Base-by-base conservation (phyloP, 345 rosid species). In the Gynandropsis gynandra region DNA sequence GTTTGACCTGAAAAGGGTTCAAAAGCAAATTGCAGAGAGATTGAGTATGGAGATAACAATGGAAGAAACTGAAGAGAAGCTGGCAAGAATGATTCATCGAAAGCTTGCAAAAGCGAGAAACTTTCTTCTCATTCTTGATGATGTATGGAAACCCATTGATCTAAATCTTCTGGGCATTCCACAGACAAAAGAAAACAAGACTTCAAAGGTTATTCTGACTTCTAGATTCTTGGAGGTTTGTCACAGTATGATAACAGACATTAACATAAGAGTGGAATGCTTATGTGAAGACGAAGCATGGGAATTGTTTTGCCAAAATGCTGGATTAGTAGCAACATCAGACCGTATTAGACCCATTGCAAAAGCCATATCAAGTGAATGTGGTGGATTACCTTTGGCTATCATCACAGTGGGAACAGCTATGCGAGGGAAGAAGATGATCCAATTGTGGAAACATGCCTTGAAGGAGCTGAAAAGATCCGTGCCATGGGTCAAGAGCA, bases 321-420 rank as follows among this genome's bases (percentile, higher is more conserved):
- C 59, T 36, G 69, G 69, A 11, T 29, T 43, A 13, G 63, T 65
- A 8, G 39, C 58, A 12, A 51, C 54, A 43, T 52, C 40, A 47
- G 75, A 71, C 40, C 24, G 6, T 10, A 45, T 76, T 19, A 59
- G 56, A 24, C 66, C 64, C 40, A 33, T 72, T 0, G 79, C 77
- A 4, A 14, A 21, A 44, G 49, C 47, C 9, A 52, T 74, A 42
- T 56, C 66, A 1, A 29, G 21, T 18, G 75, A 62, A 56, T 79
- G 85, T 17, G 56, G 67, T 9, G 72, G 75, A 9, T 65, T 79
- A 61, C 81, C 85, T 4, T 63, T 76, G 54, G 85, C 81, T 13
- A 56, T 79, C 46, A 46, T 67, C 14, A 72, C 74, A 0, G 56
- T 71, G 36, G 79, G 73, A 14, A 58, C 50, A 58, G 62, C 77